Base-by-base conservation (phyloP, 2,329 filamentous ascomycete species). In the Ceratocystis huliohia region DNA sequence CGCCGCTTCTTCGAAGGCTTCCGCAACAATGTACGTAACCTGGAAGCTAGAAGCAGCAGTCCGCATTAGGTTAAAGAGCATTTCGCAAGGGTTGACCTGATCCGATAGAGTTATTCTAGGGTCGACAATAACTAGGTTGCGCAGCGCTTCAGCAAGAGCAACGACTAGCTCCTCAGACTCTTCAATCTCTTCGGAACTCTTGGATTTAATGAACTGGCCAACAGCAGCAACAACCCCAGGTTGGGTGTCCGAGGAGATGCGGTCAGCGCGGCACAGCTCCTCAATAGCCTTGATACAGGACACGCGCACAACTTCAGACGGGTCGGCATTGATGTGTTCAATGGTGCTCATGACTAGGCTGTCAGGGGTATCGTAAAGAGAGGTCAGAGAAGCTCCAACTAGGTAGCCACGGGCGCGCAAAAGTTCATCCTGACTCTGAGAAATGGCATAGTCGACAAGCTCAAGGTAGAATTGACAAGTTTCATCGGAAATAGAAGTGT, bases 151-250 rank as follows among this genome's bases (percentile, higher is more conserved):
- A 5, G 93, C 88, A 41, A 99, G 80, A 0, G 92, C 93, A 15
- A 96, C 89, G 70, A 96, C 85, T 65, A 97, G 83, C 74, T 99
- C 94, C 71, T 97, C 93, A 10, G 89, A 89, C 69, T 96, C 92
- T 65, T 88, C 86, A 61, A 96, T 82, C 20, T 96, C 92, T 64
- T 83, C 84, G 62, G 94, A 80, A 72, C 96, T 91, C 73, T 93
- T 91, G 17, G 82, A 79, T 57, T 87, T 83, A 70, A 97, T 82
- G 75, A 92, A 99, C 45, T 87, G 79, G 64, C 85, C 83, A 69
- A 89, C 82, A 10, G 85, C 82, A n/a, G 76, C 79, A 62, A 85
- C 80, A 67, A 88, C 80, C 22, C 80, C 77, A 0, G 79, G 71
- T 73, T 96, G 91, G 59, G 78, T 79, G 67, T 84, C 81, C 6